Evolutionary conservation across 208 protist species (phyloP), one percentile per base, ranked within the genome.

Genomic region (Leishmania turanica): DNA sequence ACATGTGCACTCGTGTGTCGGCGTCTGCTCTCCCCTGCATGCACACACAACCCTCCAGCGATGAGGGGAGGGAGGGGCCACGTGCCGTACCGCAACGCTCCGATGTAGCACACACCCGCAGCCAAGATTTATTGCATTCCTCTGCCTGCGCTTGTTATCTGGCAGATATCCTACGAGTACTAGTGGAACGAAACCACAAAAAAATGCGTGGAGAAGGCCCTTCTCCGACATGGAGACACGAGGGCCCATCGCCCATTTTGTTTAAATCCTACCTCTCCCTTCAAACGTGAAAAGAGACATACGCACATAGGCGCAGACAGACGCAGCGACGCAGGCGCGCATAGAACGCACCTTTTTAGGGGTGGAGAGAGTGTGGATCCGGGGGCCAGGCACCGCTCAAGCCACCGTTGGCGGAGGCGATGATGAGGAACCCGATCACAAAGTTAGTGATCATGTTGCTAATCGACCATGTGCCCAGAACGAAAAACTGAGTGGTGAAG

Each of bases 301-400:
- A 71, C 21, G 66, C 66, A 19, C 66, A 49, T 21, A 49, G 21
- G 34, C 45, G 69, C 69, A 53, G 13, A 45, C 54, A 51, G 21
- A 51, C 74, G 65, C 34, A 60, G 9, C 4, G 9, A 64, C 72
- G 7, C 13, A 62, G 40, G 60, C 40, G 31, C 71, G 31, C 53
- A 75, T 66, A 37, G 13, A 37, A 37, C 0, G 0, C 53, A 24
- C 6, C 49, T 51, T 19, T 31, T 87, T 90, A 96, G 51, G 90
- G 91, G 81, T 96, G 93, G 42, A 96, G 91, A 24, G 91, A 88
- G 79, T 96, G 93, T 69, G 93, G 93, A 75, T 96, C 93, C 69
- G 93, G 93, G 49, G 93, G 93, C 90, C 90, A 94, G 64, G 90
- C 91, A 64, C 93, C 93, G 75, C 90, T 91, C 66, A 96, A 85